Conservation (phyloP, 768 basidiomycete species). For the Candolleomyces aberdarensis region DNA sequence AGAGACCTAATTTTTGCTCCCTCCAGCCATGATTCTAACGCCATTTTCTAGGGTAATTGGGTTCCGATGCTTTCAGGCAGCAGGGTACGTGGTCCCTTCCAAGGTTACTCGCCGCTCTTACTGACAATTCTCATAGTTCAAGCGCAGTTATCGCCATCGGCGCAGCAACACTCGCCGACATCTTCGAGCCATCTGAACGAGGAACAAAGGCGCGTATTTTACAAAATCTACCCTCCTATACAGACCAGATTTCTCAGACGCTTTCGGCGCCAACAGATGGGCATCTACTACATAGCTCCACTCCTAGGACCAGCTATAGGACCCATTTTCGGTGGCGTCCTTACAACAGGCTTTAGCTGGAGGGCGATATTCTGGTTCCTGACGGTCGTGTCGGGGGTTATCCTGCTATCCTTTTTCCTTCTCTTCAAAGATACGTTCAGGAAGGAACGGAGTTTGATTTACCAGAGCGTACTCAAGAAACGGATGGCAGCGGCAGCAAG, state of each 20-base stretch:
- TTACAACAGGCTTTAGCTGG: constrained; percentile 73
- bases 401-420: constrained; percentile 54
- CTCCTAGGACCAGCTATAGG: constrained; percentile 72
- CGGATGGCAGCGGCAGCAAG: constrained; percentile 20
- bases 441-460: constrained; percentile 75
- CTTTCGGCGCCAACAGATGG: constrained; percentile 43
- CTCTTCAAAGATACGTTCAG: constrained; percentile 84
- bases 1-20: constrained; percentile 11
- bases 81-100: constrained; percentile 41
- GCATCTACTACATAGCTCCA: constrained; percentile 77
- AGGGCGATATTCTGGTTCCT: constrained; percentile 84
- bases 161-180: constrained; percentile 75
- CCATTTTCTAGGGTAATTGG: constrained; percentile 47
- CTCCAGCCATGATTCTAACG: not conserved
- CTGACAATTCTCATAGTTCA: constrained; percentile 34
- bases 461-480: constrained; percentile 61
- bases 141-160: constrained; percentile 70
- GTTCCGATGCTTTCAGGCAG: constrained; percentile 67
- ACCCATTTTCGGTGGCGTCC: constrained; percentile 65
- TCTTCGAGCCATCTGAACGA: constrained; percentile 70
- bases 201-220: constrained; percentile 49
- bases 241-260: too few species aligned
- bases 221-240: not conserved
- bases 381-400: constrained; percentile 53
- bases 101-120: not conserved